These are phyloP conservation scores for Pyrenochaeta sp. DNA, from an alignment of 2,329 filamentous ascomycete species.

Conservation along the genomic window DNA sequence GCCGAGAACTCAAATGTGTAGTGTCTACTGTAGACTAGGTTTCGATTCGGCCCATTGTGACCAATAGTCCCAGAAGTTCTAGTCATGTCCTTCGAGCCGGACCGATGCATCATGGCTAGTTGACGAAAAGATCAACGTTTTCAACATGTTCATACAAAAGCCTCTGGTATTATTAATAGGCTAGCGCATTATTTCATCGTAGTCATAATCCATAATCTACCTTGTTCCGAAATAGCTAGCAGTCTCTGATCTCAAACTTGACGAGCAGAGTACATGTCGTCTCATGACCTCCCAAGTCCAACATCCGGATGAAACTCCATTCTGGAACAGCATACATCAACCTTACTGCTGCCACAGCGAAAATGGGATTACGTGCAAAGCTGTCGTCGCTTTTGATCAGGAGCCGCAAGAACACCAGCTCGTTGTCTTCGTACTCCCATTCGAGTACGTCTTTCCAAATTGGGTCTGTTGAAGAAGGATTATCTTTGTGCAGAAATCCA, in stretches of 20 bases:
- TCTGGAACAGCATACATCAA: constrained; percentile 63
- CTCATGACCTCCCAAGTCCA: constrained; percentile 70
- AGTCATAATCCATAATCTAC: too few species aligned
- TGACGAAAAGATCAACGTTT: too few species aligned
- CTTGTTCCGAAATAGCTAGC: constrained; percentile 14
- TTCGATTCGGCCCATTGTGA: too few species aligned
- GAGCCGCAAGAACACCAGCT: constrained; percentile 69
- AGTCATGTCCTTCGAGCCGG: too few species aligned
- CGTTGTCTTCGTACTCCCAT: constrained; percentile 73
- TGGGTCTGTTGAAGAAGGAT: constrained; percentile 66
- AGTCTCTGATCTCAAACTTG: constrained; percentile 61
- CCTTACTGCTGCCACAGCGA: constrained; percentile 67
- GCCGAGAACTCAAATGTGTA: too few species aligned
- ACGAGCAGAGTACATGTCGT: constrained; percentile 69
- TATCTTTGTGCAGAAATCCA: constrained; percentile 64
- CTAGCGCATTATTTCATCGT: too few species aligned
- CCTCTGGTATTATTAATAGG: too few species aligned
- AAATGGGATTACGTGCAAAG: constrained; percentile 68
- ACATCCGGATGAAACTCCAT: constrained; percentile 70
- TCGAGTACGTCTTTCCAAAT: constrained; percentile 71
- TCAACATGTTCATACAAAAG: too few species aligned
- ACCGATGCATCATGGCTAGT: too few species aligned
- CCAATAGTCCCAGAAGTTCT: too few species aligned
- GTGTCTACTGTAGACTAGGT: too few species aligned
- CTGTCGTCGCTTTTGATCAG: constrained; percentile 72